A percentile compares a stretch with the other conserved stretches of the same genome.
Evolutionary conservation across 352 stramenopile species (phyloP).

Genomic region (Blastocystis sp.): DNA sequence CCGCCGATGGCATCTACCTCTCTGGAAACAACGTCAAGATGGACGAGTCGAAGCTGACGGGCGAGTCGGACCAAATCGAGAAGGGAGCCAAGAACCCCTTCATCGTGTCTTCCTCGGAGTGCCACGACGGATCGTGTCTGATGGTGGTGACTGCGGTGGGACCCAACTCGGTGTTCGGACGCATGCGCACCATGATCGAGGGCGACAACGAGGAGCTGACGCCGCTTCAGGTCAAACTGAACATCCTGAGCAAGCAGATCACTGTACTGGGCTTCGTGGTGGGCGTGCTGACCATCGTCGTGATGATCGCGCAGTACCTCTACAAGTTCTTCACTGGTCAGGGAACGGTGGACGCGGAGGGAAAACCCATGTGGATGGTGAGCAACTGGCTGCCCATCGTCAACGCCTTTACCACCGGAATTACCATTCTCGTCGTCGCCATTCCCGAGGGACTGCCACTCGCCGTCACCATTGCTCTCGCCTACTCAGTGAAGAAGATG

Average conservation of each 20-base stretch:
- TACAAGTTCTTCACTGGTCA: slow-evolving; percentile 51
- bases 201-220: slow-evolving; percentile 66
- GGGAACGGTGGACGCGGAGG: slow-evolving; percentile 41
- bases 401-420: slow-evolving; percentile 72
- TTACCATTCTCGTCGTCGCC: slow-evolving; percentile 84
- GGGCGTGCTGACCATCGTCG: slow-evolving; percentile 67
- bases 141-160: slow-evolving; percentile 82
- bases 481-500: slow-evolving; percentile 75
- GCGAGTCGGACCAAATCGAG: slow-evolving; percentile 73
- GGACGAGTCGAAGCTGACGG: slow-evolving; percentile 77
- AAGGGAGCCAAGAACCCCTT: slow-evolving; percentile 65
- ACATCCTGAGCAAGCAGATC: slow-evolving; percentile 71
- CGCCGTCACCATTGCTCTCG: slow-evolving; percentile 86
- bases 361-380: slow-evolving; percentile 18
- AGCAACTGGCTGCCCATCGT: slow-evolving; percentile 60
- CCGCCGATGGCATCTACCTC: slow-evolving; percentile 75
- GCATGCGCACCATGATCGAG: slow-evolving; percentile 69
- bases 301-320: slow-evolving; percentile 63
- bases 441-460: slow-evolving; percentile 92
- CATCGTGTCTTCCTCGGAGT: slow-evolving; percentile 77
- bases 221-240: slow-evolving; percentile 74
- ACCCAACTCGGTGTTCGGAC: slow-evolving; percentile 75
- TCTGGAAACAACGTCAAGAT: slow-evolving; percentile 73
- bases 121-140: slow-evolving; percentile 75
- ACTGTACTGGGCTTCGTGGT: slow-evolving; percentile 70